Evolutionary conservation across 164 flowering plant genomes (phyloP).

Genomic region (Pachysandra terminalis): DNA sequence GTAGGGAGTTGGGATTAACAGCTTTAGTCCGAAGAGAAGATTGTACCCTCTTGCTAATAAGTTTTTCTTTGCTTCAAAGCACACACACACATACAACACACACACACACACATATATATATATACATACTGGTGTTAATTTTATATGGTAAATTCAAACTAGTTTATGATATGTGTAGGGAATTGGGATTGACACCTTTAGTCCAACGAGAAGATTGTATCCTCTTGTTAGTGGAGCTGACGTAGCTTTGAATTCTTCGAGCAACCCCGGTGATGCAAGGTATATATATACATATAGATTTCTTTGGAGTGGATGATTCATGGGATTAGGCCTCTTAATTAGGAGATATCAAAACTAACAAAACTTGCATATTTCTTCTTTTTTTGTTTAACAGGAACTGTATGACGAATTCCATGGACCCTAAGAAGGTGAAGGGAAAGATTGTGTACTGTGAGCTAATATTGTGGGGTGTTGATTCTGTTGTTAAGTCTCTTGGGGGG

Average conservation of each 20-base stretch:
- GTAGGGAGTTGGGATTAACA: constrained; percentile 57
- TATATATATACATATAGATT: no score
- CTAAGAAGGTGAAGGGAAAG: constrained; percentile 48
- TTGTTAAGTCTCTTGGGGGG: constrained; percentile 53
- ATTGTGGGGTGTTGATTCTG: constrained; percentile 46
- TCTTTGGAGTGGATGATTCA: no score
- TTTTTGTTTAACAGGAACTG: constrained; percentile 66
- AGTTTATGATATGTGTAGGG: no score
- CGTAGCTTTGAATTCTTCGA: constrained; percentile 24
- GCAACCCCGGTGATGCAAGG: constrained; percentile 32
- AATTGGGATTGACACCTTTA: constrained; percentile 45
- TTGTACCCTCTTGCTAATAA: no score
- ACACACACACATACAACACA: no score
- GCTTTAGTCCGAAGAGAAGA: constrained; percentile 36
- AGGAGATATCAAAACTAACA: no score
- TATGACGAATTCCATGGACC: constrained; percentile 30
- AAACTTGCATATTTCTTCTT: no score
- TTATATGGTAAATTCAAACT: no score
- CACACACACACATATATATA: no score
- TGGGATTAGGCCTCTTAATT: no score
- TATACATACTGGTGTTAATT: no score
- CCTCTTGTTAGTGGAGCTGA: constrained; percentile 46
- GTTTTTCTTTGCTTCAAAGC: no score
- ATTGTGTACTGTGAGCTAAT: constrained; percentile 54
- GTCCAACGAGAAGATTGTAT: constrained; percentile 35